Evolutionary conservation across 2,329 filamentous ascomycete genomes (phyloP).

Genomic region (Magnaporthiopsis poae): DNA sequence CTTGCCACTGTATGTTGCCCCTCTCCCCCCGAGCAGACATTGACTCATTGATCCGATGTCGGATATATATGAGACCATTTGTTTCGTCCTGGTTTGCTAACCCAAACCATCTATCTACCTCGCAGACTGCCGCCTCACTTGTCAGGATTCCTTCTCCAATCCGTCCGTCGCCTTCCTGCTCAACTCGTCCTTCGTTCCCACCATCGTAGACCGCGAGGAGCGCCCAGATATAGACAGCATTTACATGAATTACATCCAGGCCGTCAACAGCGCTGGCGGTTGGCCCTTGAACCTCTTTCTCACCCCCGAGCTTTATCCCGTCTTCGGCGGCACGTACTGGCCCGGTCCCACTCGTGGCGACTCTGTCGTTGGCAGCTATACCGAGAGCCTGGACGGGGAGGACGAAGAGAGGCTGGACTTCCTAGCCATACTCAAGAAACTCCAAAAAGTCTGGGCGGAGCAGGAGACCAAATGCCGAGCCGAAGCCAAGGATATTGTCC

Average conservation of each 20-base stretch:
- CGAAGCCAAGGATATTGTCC: slow-evolving; percentile 72
- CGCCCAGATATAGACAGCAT: slow-evolving; percentile 88
- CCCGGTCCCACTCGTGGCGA: slow-evolving; percentile 52
- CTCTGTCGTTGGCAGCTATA: slow-evolving; percentile 25
- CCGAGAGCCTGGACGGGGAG: slow-evolving; percentile 27
- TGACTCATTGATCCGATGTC: neutral
- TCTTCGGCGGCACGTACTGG: slow-evolving; percentile 96
- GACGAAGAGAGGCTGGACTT: slow-evolving; percentile 64
- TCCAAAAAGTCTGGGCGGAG: slow-evolving; percentile 65
- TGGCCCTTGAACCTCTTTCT: slow-evolving; percentile 97
- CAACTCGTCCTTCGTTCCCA: slow-evolving; percentile 79
- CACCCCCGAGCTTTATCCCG: slow-evolving; percentile 81
- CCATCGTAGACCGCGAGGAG: slow-evolving; percentile 89
- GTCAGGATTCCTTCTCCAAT: slow-evolving; percentile 82
- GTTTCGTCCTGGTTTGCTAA: no score
- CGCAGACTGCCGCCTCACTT: slow-evolving; percentile 78
- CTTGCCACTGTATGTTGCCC: slow-evolving; percentile 66
- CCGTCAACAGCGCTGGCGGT: slow-evolving; percentile 77
- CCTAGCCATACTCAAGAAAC: slow-evolving; percentile 70
- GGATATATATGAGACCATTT: no score
- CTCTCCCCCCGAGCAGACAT: no score
- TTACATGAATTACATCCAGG: slow-evolving; percentile 97
- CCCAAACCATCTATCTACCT: no score
- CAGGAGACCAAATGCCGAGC: slow-evolving; percentile 75
- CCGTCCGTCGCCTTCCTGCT: slow-evolving; percentile 68